Evolutionary conservation across 345 rosid genomes (phyloP), one percentile per base, ranked within the genome.

Genomic region (Linum tenue): DNA sequence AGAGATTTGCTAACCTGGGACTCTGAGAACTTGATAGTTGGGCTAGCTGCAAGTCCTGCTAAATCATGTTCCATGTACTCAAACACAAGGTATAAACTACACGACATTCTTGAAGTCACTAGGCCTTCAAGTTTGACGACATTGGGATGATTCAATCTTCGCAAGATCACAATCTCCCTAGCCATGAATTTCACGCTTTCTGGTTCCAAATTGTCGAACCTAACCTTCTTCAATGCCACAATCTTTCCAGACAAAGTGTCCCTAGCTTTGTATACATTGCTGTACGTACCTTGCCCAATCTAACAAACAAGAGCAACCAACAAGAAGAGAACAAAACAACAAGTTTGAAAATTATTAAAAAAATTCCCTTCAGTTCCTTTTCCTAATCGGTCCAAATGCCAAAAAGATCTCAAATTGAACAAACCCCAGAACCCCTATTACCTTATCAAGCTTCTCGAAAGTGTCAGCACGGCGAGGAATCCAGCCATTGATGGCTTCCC

Each of bases 61-160:
- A 73, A 69, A 64, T 73, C 77, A 69, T 73, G 77, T 59, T 73
- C 77, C 77, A 73, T 73, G 67, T 69, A 73, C 37, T 73, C 77
- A 55, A 73, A 55, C 12, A 73, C 77, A 55, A 73, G 77, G 56
- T 73, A 73, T 59, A 73, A 69, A 69, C 77, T 73, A 48, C 77
- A 73, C 10, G 77, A 73, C 77, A 73, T 73, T 62, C 77, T 73
- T 42, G 77, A 73, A 7, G 77, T 73, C 39, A 44, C 77, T 66
- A 69, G 39, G 60, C 77, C 77, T 44, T 73, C 77, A 65, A 73
- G 48, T 55, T 73, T 73, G 2, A 73, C 70, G 51, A 73, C 73
- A 73, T 73, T 73, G 63, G 77, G 77, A 68, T 73, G 77, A 39
- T 73, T 69, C 55, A 73, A 73, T 1, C 72, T 69, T 2, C 77